These are phyloP conservation scores for Ilex paraguariensis DNA, from an alignment of 305 asterid genomes.

Conservation along the genomic window DNA sequence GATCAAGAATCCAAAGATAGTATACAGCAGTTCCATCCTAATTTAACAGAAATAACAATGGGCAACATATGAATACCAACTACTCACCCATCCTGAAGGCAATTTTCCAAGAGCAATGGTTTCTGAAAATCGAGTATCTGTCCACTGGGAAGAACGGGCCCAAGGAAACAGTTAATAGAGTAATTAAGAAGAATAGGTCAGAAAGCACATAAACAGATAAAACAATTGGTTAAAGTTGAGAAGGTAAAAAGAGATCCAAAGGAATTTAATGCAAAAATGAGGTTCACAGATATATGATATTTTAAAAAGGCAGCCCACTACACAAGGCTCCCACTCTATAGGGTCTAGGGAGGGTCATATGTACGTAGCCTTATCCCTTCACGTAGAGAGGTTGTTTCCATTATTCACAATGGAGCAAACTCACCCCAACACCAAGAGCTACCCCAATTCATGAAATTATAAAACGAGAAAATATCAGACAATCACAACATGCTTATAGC, in stretches of 20 bases:
- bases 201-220: background rate
- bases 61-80: slow-evolving; percentile 12
- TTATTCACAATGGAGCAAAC: too few species aligned
- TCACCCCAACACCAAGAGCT: too few species aligned
- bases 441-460: too few species aligned
- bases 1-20: background rate
- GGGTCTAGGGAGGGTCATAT: too few species aligned
- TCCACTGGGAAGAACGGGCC: slow-evolving; percentile 39
- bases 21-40: slow-evolving; percentile 3
- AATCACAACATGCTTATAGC: too few species aligned
- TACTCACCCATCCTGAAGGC: slow-evolving; percentile 90
- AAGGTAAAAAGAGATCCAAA: background rate
- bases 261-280: too few species aligned
- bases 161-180: slow-evolving; percentile 13
- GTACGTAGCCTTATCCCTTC: too few species aligned
- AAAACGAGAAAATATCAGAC: too few species aligned
- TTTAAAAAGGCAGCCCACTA: too few species aligned
- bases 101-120: slow-evolving; percentile 35
- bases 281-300: too few species aligned
- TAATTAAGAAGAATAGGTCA: background rate
- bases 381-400: too few species aligned
- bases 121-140: slow-evolving; percentile 41
- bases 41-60: background rate
- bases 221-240: background rate
- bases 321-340: too few species aligned